phyloP scores from a whole-genome alignment of 768 basidiomycete genomes.

The Sutorius australiensis region DNA sequence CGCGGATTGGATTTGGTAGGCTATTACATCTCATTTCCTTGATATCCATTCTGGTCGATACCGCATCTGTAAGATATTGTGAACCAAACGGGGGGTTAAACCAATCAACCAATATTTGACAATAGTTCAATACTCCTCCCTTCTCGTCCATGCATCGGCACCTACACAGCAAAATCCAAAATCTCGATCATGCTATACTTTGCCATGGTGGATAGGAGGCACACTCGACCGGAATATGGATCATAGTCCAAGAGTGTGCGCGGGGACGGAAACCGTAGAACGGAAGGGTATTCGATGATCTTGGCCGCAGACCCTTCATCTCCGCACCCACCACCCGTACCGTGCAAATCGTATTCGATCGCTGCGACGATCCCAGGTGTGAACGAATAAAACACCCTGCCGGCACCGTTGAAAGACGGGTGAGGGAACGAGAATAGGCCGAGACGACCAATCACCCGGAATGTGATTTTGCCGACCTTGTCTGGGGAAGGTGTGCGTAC shows the following conservation, averaged over 20 bases:
- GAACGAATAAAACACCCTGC: constrained; percentile 7
- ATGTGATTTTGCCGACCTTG: constrained; percentile 7
- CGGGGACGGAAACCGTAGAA: neutral
- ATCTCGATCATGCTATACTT: constrained; percentile 10
- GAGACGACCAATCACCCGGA: constrained; percentile 3
- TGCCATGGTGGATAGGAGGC: neutral
- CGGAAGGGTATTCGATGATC: constrained; percentile 1
- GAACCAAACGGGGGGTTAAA: too few species aligned
- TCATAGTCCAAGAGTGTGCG: constrained; percentile 17
- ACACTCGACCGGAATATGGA: constrained; percentile 19
- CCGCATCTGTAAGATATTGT: too few species aligned
- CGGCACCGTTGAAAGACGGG: constrained; percentile 14
- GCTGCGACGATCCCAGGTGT: neutral
- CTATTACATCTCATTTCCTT: too few species aligned
- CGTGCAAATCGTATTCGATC: constrained; percentile 15
- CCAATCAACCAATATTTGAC: too few species aligned
- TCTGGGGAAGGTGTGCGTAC: neutral
- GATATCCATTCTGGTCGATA: too few species aligned
- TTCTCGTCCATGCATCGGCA: neutral
- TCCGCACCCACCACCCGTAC: fast-evolving
- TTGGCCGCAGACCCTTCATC: neutral
- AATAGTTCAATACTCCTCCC: too few species aligned
- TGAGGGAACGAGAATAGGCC: neutral
- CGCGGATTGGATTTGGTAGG: too few species aligned
- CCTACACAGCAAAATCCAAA: constrained; percentile 13